A percentile compares a stretch with the other conserved stretches of the same genome.
These are phyloP conservation scores for Talaromyces sp. DNA, from an alignment of 2,329 filamentous ascomycete genomes.

Conservation along the genomic window DNA sequence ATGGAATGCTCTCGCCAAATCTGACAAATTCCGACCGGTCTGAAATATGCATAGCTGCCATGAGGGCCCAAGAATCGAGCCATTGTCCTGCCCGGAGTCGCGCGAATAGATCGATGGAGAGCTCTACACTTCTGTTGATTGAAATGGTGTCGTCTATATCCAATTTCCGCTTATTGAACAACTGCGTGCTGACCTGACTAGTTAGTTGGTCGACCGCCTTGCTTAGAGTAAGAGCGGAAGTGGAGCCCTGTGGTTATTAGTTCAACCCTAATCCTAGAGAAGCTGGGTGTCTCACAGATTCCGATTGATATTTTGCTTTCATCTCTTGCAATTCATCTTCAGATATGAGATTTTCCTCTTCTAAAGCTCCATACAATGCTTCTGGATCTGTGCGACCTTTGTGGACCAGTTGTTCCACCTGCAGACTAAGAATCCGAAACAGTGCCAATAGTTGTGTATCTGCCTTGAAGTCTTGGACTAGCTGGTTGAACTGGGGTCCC, in stretches of 20 bases:
- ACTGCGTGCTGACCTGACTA: background rate
- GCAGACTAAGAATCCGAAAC: background rate
- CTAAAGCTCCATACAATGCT: background rate
- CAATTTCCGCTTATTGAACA: background rate
- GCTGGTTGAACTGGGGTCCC: background rate
- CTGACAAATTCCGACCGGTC: background rate
- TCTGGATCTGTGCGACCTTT: background rate
- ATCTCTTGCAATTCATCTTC: conserved; percentile 21
- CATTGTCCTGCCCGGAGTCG: too few species aligned
- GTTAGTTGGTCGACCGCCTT: background rate
- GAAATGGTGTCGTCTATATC: background rate
- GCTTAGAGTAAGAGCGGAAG: background rate
- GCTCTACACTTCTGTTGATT: background rate
- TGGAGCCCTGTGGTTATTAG: background rate
- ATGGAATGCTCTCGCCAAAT: background rate
- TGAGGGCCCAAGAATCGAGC: background rate
- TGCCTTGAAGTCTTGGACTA: background rate
- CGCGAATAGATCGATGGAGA: background rate
- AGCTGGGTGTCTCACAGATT: background rate
- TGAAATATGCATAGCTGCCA: background rate
- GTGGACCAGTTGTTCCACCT: background rate
- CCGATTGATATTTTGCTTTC: conserved; percentile 19
- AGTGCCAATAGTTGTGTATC: background rate
- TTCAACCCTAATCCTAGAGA: too few species aligned
- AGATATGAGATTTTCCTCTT: conserved; percentile 14